These are phyloP conservation scores for Hanseniaspora valbyensis DNA, from an alignment of 805 yeast species.

Conservation along the genomic window DNA sequence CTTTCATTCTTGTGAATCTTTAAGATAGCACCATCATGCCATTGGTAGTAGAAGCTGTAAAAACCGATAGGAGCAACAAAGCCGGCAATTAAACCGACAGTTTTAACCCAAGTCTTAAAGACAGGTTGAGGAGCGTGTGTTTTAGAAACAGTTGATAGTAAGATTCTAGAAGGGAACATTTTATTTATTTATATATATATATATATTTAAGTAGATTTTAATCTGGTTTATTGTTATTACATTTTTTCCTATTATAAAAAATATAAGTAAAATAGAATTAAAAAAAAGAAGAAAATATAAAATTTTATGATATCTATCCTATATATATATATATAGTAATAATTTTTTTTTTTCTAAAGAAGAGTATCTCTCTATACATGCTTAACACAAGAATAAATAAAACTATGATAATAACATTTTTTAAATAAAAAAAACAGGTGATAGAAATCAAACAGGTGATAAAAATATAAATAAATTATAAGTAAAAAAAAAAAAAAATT, in stretches of 20 bases:
- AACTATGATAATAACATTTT: too few relatives aligned
- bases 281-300: too few relatives aligned
- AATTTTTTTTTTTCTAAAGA: too few relatives aligned
- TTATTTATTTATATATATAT: neutral
- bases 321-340: too few relatives aligned
- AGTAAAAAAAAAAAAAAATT: too few relatives aligned
- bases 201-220: neutral
- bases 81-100: conserved; percentile 7
- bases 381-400: too few relatives aligned
- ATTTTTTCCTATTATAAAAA: too few relatives aligned
- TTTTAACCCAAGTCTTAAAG: conserved; percentile 3
- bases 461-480: neutral
- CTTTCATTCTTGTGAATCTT: conserved; percentile 11
- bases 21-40: conserved; percentile 6
- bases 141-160: conserved; percentile 4
- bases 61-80: conserved; percentile 9
- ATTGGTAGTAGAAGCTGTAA: conserved; percentile 14
- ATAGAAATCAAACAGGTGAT: neutral
- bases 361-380: too few relatives aligned
- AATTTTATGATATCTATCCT: too few relatives aligned
- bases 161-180: conserved; percentile 10
- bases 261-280: too few relatives aligned
- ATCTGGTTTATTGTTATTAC: neutral
- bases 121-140: neutral
- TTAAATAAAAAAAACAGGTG: conserved; percentile 4